A percentile compares a stretch with the other conserved stretches of the same genome.
Evolutionary conservation across 441 rosid genomes (phyloP).

Genomic region (Erodium chrysanthum): DNA sequence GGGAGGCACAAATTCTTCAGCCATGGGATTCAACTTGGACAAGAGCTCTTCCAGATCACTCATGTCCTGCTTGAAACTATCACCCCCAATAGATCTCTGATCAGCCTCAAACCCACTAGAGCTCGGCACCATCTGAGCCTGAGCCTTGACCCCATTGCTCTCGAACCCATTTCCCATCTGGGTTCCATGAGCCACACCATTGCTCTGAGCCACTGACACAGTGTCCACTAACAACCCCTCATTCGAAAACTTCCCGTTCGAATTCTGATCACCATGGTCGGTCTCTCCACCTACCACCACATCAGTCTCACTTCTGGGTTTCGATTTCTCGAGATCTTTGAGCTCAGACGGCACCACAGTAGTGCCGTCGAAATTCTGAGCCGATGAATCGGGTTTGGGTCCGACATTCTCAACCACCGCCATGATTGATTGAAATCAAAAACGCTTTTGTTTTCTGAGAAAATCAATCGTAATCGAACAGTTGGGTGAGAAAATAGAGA

Average conservation of each 20-base stretch:
- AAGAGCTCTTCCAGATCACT: slow-evolving; percentile 3
- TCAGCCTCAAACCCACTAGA: slow-evolving; percentile 27
- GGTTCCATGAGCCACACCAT: slow-evolving; percentile 4
- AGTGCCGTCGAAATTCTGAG: slow-evolving; percentile 6
- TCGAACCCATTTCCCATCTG: slow-evolving; percentile 36
- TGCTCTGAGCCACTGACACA: slow-evolving; percentile 5
- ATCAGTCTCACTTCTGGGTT: slow-evolving; percentile 27
- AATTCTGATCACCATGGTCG: slow-evolving; percentile 16
- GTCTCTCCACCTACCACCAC: neutral
- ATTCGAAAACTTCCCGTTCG: slow-evolving; percentile 17
- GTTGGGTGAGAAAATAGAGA: neutral
- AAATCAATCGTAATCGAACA: neutral
- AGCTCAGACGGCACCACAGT: slow-evolving; percentile 17
- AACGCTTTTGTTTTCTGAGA: neutral
- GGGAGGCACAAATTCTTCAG: slow-evolving; percentile 12
- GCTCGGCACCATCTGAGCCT: slow-evolving; percentile 10
- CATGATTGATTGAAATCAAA: slow-evolving; percentile 32
- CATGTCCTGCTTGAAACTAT: neutral
- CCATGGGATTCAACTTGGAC: slow-evolving; percentile 9
- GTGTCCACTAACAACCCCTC: slow-evolving; percentile 5
- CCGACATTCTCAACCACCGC: slow-evolving; percentile 87
- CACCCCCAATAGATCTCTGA: slow-evolving; percentile 20
- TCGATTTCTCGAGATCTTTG: slow-evolving; percentile 39
- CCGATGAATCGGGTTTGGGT: slow-evolving; percentile 45
- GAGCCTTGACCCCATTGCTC: slow-evolving; percentile 21